Conservation (phyloP, 2,329 filamentous ascomycete genomes). For the Biscogniauxia sp. region DNA sequence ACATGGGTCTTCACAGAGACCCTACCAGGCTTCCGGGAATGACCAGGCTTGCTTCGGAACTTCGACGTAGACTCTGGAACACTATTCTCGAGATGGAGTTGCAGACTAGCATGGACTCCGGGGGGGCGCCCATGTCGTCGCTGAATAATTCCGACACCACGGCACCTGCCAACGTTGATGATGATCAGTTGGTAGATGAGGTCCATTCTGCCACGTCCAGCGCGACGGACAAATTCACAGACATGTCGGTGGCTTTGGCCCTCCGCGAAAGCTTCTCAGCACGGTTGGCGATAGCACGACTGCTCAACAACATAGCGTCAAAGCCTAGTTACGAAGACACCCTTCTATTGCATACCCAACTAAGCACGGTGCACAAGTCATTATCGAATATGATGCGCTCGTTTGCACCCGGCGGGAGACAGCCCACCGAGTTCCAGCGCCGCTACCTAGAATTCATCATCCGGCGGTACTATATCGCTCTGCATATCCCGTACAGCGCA, state of each 20-base stretch:
- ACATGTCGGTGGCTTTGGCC: conserved; percentile 50
- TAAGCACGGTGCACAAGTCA: conserved; percentile 42
- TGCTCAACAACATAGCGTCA: conserved; percentile 43
- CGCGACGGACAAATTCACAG: conserved; percentile 36
- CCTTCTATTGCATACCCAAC: conserved; percentile 40
- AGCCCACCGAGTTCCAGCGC: conserved; percentile 38
- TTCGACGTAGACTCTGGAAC: conserved; percentile 56
- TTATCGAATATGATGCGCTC: conserved; percentile 35
- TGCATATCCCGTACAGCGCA: conserved; percentile 54
- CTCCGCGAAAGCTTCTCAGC: conserved; percentile 42
- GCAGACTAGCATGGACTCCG: conserved; percentile 49
- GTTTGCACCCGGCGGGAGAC: conserved; percentile 14
- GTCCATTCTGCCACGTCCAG: conserved; percentile 18
- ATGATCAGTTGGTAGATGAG: conserved; percentile 48
- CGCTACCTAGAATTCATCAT: conserved; percentile 50
- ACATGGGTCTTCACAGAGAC: conserved; percentile 59
- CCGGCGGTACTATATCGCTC: conserved; percentile 51
- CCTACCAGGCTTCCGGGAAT: conserved; percentile 48
- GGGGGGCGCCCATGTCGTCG: conserved; percentile 48
- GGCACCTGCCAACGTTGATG: conserved; percentile 50
- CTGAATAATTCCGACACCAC: conserved; percentile 48
- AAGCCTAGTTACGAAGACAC: conserved; percentile 42
- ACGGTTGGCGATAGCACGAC: conserved; percentile 41
- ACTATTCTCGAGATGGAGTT: conserved; percentile 55
- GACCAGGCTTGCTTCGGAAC: conserved; percentile 48